phyloP scores from a whole-genome alignment of 2,329 filamentous ascomycete genomes.

The Cladosporium sphaerospermum region DNA sequence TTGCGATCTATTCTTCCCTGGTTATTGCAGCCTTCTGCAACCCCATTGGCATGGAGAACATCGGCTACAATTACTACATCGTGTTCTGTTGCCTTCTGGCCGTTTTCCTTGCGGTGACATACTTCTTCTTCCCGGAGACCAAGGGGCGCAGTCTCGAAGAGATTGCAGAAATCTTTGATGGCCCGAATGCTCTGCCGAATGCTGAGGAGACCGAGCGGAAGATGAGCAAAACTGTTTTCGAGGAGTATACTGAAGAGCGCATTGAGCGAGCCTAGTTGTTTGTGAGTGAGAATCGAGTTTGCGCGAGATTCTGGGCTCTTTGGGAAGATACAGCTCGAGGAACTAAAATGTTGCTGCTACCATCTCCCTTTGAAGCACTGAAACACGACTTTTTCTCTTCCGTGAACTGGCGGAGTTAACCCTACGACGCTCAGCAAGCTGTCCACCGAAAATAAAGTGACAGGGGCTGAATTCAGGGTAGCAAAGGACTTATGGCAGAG shows the following conservation, averaged over 20 bases:
- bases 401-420: too few species aligned
- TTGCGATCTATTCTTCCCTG: constrained; percentile 23
- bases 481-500: too few species aligned
- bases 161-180: constrained; percentile 1
- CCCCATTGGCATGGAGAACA: constrained; percentile 29
- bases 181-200: constrained; percentile 9
- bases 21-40: constrained; percentile 26
- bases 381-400: too few species aligned
- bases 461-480: too few species aligned
- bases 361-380: too few species aligned
- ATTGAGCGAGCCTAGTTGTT: constrained; percentile 9
- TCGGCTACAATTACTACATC: constrained; percentile 54
- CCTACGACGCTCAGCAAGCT: too few species aligned
- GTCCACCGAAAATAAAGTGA: too few species aligned
- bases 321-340: too few species aligned
- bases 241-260: constrained; percentile 19
- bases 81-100: constrained; percentile 35
- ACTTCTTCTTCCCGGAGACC: constrained; percentile 3
- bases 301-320: too few species aligned
- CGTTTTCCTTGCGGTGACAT: constrained; percentile 16
- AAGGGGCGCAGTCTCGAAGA: constrained; percentile 1
- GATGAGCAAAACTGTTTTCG: constrained; percentile 13
- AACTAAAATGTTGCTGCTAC: too few species aligned
- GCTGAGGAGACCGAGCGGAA: constrained; percentile 11
- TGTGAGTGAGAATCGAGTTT: background rate